phyloP scores from a whole-genome alignment of 1,284 basidiomycete genomes.

The Sutorius eximius region DNA sequence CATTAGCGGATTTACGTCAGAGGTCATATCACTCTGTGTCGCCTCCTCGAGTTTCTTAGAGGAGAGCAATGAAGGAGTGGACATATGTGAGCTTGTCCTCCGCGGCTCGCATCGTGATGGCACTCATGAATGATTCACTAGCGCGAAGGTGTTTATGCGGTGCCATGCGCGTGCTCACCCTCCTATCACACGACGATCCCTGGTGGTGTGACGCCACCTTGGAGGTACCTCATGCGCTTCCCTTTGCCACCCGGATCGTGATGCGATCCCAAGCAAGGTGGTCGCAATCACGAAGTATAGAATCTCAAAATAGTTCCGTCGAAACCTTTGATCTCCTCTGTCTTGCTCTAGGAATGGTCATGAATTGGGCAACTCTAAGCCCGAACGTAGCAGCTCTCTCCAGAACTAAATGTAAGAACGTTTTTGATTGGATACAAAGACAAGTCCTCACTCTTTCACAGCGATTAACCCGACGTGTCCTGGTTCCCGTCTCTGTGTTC shows the following conservation, averaged over 20 bases:
- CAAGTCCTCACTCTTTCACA: slow-evolving; percentile 23
- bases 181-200: slow-evolving; percentile 59
- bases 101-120: background rate
- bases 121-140: slow-evolving; percentile 13
- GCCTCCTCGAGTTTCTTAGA: slow-evolving; percentile 36
- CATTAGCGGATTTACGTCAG: slow-evolving; percentile 41
- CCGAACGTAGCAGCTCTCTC: slow-evolving; percentile 45
- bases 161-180: slow-evolving; percentile 64
- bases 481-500: slow-evolving; percentile 45
- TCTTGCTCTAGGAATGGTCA: slow-evolving; percentile 66
- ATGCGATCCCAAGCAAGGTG: slow-evolving; percentile 37
- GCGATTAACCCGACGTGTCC: slow-evolving; percentile 52
- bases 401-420: slow-evolving; percentile 47
- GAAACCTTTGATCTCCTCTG: slow-evolving; percentile 63
- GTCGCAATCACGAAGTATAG: slow-evolving; percentile 11
- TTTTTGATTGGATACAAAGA: background rate
- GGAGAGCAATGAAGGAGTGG: slow-evolving; percentile 16
- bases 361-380: slow-evolving; percentile 66
- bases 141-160: slow-evolving; percentile 54
- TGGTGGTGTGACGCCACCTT: slow-evolving; percentile 54
- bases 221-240: slow-evolving; percentile 43
- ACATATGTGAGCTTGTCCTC: slow-evolving; percentile 14
- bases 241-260: slow-evolving; percentile 48
- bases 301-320: slow-evolving; percentile 24
- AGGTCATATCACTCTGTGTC: slow-evolving; percentile 50